A percentile compares a stretch with the other conserved stretches of the same genome.
These are phyloP conservation scores for Artemisia annua DNA, from an alignment of 129 eudicot genomes.

Conservation along the genomic window DNA sequence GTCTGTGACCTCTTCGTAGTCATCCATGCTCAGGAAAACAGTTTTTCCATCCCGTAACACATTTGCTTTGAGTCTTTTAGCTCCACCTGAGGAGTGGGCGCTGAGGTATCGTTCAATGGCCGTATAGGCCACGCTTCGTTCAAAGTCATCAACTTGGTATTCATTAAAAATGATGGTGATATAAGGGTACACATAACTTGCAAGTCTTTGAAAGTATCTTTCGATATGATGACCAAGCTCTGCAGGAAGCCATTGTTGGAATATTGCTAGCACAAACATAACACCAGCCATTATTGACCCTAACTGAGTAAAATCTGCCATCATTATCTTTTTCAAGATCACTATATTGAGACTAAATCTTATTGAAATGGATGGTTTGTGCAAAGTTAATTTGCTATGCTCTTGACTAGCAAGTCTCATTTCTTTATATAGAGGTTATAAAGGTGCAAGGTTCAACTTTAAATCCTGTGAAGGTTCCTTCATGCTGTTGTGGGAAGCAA, in stretches of 20 bases:
- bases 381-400: neutral
- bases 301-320: neutral
- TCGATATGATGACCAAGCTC: neutral
- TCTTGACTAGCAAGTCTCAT: too few relatives aligned
- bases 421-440: too few relatives aligned
- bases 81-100: slow-evolving; percentile 6
- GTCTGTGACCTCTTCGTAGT: slow-evolving; percentile 9
- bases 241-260: slow-evolving; percentile 3
- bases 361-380: too few relatives aligned
- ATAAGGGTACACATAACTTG: slow-evolving; percentile 13
- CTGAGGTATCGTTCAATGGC: slow-evolving; percentile 19
- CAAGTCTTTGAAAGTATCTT: neutral
- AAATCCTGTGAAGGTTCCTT: too few relatives aligned
- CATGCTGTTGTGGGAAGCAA: too few relatives aligned
- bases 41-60: neutral
- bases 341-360: neutral
- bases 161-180: slow-evolving; percentile 2
- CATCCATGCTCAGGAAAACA: slow-evolving; percentile 6
- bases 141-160: slow-evolving; percentile 1
- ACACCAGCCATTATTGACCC: slow-evolving; percentile 8
- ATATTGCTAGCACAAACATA: slow-evolving; percentile 7
- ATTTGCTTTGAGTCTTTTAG: slow-evolving; percentile 13
- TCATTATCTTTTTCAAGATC: neutral
- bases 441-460: too few relatives aligned
- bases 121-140: neutral